Percentiles rank a stretch among this genome's conserved stretches.
Conservation (phyloP, 2,329 filamentous ascomycete genomes). For the Laburnicola sp. region DNA sequence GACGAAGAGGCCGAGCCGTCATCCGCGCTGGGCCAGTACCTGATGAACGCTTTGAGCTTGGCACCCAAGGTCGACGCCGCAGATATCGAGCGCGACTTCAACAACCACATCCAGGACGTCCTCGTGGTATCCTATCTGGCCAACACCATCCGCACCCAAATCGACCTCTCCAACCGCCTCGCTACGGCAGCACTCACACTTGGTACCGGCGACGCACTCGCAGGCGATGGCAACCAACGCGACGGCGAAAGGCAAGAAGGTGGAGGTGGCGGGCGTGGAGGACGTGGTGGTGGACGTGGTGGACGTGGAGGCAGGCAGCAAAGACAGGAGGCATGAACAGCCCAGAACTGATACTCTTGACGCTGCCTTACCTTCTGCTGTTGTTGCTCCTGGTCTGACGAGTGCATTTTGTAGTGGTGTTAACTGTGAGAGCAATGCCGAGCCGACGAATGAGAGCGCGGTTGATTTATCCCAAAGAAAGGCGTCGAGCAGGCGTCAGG, state of each 20-base stretch:
- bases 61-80: constrained; percentile 91
- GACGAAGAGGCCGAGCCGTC: constrained; percentile 91
- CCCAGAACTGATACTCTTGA: not conserved
- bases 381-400: constrained; percentile 4
- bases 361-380: constrained; percentile 4
- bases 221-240: constrained; percentile 39
- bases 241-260: constrained; percentile 37
- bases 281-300: constrained; percentile 38
- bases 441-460: not conserved
- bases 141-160: constrained; percentile 97
- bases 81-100: constrained; percentile 97
- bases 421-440: not conserved
- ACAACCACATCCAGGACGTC: constrained; percentile 99
- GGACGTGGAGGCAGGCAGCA: constrained; percentile 40
- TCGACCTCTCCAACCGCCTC: constrained; percentile 92
- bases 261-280: no score
- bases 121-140: constrained; percentile 96
- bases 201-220: constrained; percentile 46
- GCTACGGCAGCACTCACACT: constrained; percentile 64
- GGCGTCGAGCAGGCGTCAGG: not conserved
- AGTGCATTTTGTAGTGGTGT: constrained; percentile 6
- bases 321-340: constrained; percentile 36
- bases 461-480: not conserved
- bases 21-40: constrained; percentile 88
- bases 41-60: constrained; percentile 89